Percentiles rank a stretch among this genome's conserved stretches.
phyloP scores from a whole-genome alignment of 2,329 filamentous ascomycete species.

The Colletotrichum euphorbiae region DNA sequence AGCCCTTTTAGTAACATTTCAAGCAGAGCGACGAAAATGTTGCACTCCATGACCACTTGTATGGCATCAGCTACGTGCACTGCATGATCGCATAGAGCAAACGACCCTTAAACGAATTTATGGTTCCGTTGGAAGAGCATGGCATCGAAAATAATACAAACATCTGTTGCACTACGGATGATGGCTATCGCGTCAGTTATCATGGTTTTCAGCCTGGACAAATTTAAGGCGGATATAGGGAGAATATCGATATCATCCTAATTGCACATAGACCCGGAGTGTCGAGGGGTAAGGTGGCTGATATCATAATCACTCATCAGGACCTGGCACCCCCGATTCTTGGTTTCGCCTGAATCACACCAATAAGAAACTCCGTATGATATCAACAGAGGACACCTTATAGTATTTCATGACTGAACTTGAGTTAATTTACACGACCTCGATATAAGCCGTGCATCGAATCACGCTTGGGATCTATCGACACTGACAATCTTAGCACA shows the following conservation, averaged over 20 bases:
- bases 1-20: constrained; percentile 51
- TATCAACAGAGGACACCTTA: constrained; percentile 59
- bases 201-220: constrained; percentile 64
- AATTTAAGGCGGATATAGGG: constrained; percentile 58
- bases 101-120: constrained; percentile 37
- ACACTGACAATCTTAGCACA: neutral
- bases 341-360: constrained; percentile 58
- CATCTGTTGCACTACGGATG: constrained; percentile 63
- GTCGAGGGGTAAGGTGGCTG: constrained; percentile 48
- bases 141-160: constrained; percentile 57
- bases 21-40: constrained; percentile 46
- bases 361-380: constrained; percentile 63
- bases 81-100: no score
- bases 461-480: constrained; percentile 34
- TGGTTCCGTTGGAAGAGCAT: constrained; percentile 48
- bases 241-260: constrained; percentile 63
- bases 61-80: constrained; percentile 55
- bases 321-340: constrained; percentile 68
- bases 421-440: constrained; percentile 59
- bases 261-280: constrained; percentile 62
- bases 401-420: constrained; percentile 53
- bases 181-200: constrained; percentile 65
- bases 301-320: constrained; percentile 60
- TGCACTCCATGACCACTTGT: constrained; percentile 53
- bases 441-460: constrained; percentile 51